phyloP scores from a whole-genome alignment of 163 green algal genomes.

The Smithsoniella earleae region DNA sequence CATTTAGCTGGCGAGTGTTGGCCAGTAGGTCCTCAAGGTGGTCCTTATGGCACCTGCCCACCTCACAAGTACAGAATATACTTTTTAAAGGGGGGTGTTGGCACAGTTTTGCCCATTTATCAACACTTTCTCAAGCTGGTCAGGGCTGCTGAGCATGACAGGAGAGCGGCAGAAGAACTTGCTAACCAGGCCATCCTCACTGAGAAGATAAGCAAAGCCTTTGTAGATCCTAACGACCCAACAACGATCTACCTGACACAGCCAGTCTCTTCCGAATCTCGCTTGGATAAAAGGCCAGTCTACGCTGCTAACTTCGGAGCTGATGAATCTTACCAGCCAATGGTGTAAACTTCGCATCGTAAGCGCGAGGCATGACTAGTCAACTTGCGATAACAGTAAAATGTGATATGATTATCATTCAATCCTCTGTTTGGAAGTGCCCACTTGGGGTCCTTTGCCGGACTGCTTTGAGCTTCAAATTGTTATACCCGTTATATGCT shows the following conservation, averaged over 20 bases:
- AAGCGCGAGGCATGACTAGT: too few species aligned
- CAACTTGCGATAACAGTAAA: too few species aligned
- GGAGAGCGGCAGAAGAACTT: conserved; percentile 4
- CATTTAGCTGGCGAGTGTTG: conserved; percentile 70
- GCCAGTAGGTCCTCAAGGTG: conserved; percentile 50
- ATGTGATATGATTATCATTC: too few species aligned
- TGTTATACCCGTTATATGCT: too few species aligned
- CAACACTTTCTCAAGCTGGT: conserved; percentile 43
- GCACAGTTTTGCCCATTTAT: conserved; percentile 65
- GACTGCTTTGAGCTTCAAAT: too few species aligned
- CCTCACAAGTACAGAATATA: conserved; percentile 69
- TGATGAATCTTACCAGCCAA: conserved; percentile 50
- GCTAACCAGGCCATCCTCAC: not conserved
- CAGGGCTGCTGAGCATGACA: conserved; percentile 18
- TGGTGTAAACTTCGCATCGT: too few species aligned
- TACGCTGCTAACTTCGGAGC: conserved; percentile 61
- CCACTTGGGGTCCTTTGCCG: too few species aligned
- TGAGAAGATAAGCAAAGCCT: conserved; percentile 17
- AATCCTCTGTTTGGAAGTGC: too few species aligned
- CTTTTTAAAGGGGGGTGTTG: conserved; percentile 65
- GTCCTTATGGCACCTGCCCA: conserved; percentile 48
- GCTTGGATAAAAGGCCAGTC: conserved; percentile 22
- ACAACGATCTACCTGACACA: conserved; percentile 54
- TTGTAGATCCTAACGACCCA: conserved; percentile 82
- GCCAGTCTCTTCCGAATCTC: conserved; percentile 34